A percentile compares a stretch with the other conserved stretches of the same genome.
Evolutionary conservation across 257 asterid species (phyloP).

Genomic region (Anisodus acutangulus): DNA sequence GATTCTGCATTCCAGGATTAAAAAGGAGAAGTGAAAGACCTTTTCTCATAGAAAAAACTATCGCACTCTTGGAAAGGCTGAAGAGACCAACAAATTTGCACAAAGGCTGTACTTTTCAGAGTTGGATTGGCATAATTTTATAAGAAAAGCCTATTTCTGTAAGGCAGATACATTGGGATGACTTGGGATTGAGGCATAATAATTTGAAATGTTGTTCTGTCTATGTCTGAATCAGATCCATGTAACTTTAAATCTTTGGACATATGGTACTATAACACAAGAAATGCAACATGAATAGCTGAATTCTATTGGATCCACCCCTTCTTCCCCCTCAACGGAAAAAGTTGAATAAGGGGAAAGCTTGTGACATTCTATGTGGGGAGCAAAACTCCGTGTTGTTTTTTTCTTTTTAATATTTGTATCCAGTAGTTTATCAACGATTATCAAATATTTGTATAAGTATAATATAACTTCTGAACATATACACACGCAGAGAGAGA

Average conservation of each 20-base stretch:
- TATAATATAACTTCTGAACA: neutral
- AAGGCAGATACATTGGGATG: neutral
- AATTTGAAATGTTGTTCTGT: too few relatives aligned
- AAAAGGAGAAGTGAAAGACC: neutral
- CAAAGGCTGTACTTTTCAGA: neutral
- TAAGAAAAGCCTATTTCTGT: neutral
- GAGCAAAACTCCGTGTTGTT: neutral
- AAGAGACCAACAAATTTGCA: neutral
- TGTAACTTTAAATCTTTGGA: neutral
- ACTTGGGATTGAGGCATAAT: neutral
- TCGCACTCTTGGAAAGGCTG: neutral
- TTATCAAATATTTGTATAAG: neutral
- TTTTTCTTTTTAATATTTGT: neutral
- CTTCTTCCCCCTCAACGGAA: neutral
- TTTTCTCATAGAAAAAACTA: constrained; percentile 1
- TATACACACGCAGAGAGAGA: neutral
- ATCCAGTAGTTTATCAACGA: neutral
- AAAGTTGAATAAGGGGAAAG: neutral
- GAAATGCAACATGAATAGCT: neutral
- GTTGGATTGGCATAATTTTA: neutral
- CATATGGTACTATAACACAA: neutral
- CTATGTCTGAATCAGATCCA: neutral
- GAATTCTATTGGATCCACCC: neutral
- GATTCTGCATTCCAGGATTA: constrained; percentile 6
- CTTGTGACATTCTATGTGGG: neutral